These are phyloP conservation scores for Kuraishia molischiana DNA, from an alignment of 805 yeast species.

Conservation along the genomic window DNA sequence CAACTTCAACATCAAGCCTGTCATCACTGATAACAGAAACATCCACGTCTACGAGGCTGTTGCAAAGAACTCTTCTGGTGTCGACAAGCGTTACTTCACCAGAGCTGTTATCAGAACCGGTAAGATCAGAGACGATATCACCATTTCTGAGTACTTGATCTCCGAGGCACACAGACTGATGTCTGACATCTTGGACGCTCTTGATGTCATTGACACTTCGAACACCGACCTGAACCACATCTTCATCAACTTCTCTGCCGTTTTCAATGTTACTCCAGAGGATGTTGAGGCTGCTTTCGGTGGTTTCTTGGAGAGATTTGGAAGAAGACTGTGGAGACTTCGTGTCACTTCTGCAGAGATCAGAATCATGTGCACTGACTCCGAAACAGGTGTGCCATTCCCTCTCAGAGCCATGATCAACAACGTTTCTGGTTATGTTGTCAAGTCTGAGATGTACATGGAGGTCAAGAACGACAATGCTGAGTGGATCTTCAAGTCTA, in stretches of 20 bases:
- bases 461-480: conserved; percentile 89
- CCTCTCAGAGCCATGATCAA: conserved; percentile 95
- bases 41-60: conserved; percentile 95
- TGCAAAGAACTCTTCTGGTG: conserved; percentile 79
- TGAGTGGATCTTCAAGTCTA: conserved; percentile 94
- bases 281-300: conserved; percentile 98
- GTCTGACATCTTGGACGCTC: conserved; percentile 90
- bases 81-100: conserved; percentile 92
- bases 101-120: conserved; percentile 98
- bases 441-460: conserved; percentile 87
- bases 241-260: conserved; percentile 93
- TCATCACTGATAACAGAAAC: conserved; percentile 93
- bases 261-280: conserved; percentile 86
- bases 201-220: conserved; percentile 88
- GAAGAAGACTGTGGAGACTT: conserved; percentile 92
- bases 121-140: conserved; percentile 83
- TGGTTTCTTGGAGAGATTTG: conserved; percentile 94
- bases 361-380: conserved; percentile 89
- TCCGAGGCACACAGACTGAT: conserved; percentile 95
- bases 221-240: conserved; percentile 96
- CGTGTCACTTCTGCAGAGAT: conserved; percentile 97
- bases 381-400: conserved; percentile 78
- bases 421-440: conserved; percentile 96
- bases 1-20: conserved; percentile 90
- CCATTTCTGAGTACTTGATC: conserved; percentile 87